Percentiles rank a stretch among this genome's conserved stretches.
Evolutionary conservation across 1,284 basidiomycete species (phyloP).

Genomic region (Acaromyces ingoldii): DNA sequence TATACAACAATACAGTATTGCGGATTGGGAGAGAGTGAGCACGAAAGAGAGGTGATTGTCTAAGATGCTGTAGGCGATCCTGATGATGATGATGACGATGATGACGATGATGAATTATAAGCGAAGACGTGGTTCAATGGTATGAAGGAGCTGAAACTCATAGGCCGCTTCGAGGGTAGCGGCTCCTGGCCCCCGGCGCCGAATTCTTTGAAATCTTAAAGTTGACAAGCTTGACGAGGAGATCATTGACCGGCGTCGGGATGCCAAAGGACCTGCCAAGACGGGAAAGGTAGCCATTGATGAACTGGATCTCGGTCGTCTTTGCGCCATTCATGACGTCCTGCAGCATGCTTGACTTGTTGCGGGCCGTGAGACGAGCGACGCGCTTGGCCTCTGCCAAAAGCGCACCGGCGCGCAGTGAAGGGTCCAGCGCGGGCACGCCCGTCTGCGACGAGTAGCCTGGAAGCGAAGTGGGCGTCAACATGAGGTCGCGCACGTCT

Average conservation of each 20-base stretch:
- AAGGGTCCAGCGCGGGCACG: background rate
- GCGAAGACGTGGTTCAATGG: no score
- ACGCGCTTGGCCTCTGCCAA: background rate
- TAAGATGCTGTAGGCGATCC: no score
- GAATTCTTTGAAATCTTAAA: slow-evolving; percentile 52
- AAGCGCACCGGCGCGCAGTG: background rate
- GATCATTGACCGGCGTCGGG: slow-evolving; percentile 62
- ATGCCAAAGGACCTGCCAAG: slow-evolving; percentile 65
- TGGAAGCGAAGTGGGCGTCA: no score
- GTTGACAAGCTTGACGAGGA: slow-evolving; percentile 63
- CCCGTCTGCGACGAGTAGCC: no score
- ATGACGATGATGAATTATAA: no score
- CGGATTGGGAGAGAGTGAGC: no score
- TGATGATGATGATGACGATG: no score
- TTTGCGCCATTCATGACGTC: slow-evolving; percentile 26
- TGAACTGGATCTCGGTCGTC: slow-evolving; percentile 57
- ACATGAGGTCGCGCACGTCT: no score
- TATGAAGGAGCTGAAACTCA: no score
- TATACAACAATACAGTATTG: no score
- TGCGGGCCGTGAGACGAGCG: slow-evolving; percentile 2
- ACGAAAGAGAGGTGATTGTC: no score
- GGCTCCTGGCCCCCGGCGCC: slow-evolving; percentile 9
- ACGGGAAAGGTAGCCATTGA: slow-evolving; percentile 76
- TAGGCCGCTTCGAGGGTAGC: background rate
- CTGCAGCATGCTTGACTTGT: slow-evolving; percentile 6